Evolutionary conservation across 441 rosid genomes (phyloP).

Genomic region (Gossypium trilobum): DNA sequence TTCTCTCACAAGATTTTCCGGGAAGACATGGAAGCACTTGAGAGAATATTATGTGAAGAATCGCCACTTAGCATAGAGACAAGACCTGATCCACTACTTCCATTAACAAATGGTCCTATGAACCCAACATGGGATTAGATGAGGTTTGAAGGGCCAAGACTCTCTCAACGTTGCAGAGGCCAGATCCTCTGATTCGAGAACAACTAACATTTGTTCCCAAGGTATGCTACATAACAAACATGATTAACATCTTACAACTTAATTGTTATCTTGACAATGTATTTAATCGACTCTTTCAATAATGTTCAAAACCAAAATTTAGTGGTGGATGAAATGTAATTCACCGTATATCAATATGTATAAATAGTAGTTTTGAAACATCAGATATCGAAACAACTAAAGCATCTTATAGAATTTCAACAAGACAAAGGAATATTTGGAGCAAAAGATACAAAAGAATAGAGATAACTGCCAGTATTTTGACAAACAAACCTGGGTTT

Average conservation of each 20-base stretch:
- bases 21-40: not conserved
- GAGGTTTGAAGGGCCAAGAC: not conserved
- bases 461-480: not conserved
- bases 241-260: not conserved
- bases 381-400: not conserved
- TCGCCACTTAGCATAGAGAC: not conserved
- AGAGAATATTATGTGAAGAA: not conserved
- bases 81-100: not conserved
- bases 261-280: not conserved
- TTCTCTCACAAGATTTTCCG: not conserved
- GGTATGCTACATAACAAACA: not conserved
- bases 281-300: not conserved
- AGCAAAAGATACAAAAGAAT: not conserved
- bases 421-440: not conserved
- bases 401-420: not conserved
- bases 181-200: not conserved
- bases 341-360: not conserved
- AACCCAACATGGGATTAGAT: not conserved
- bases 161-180: not conserved
- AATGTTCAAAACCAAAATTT: not conserved
- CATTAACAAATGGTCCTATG: not conserved
- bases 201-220: not conserved
- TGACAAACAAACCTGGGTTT: conserved; percentile 51
- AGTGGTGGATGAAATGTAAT: not conserved
- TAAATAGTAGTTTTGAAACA: not conserved